These are phyloP conservation scores for Bruguiera sexangula DNA, from an alignment of 345 rosid species.

Conservation along the genomic window DNA sequence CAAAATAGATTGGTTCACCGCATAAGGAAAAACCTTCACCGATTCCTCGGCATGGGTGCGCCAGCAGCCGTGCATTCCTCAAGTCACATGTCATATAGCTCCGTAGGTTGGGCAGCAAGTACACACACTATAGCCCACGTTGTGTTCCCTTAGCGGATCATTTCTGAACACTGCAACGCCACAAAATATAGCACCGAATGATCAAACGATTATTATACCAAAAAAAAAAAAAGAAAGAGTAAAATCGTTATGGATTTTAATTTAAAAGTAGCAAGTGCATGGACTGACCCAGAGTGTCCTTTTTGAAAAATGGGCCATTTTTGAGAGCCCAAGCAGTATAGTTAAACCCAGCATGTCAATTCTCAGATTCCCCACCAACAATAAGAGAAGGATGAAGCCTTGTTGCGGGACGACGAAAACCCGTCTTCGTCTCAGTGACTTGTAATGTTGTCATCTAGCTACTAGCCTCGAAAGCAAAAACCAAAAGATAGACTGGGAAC, in stretches of 20 bases:
- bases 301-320: slow-evolving; percentile 47
- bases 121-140: no score
- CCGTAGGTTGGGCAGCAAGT: not conserved
- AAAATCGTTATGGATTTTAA: no score
- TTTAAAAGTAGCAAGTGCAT: not conserved
- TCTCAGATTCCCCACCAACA: slow-evolving; percentile 45
- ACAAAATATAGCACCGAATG: no score
- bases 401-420: not conserved
- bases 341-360: slow-evolving; percentile 57
- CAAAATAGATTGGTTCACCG: slow-evolving; percentile 27
- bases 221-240: no score
- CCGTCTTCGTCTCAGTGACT: not conserved
- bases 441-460: no score
- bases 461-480: no score
- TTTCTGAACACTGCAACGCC: no score
- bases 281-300: not conserved
- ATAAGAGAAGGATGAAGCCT: not conserved
- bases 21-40: slow-evolving; percentile 22
- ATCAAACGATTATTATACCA: no score
- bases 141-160: no score
- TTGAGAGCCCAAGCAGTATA: slow-evolving; percentile 58
- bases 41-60: slow-evolving; percentile 8
- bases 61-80: slow-evolving; percentile 19
- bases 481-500: no score
- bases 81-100: slow-evolving; percentile 24